Evolutionary conservation across 2,329 filamentous ascomycete species (phyloP).

Genomic region (Fusarium humuli): DNA sequence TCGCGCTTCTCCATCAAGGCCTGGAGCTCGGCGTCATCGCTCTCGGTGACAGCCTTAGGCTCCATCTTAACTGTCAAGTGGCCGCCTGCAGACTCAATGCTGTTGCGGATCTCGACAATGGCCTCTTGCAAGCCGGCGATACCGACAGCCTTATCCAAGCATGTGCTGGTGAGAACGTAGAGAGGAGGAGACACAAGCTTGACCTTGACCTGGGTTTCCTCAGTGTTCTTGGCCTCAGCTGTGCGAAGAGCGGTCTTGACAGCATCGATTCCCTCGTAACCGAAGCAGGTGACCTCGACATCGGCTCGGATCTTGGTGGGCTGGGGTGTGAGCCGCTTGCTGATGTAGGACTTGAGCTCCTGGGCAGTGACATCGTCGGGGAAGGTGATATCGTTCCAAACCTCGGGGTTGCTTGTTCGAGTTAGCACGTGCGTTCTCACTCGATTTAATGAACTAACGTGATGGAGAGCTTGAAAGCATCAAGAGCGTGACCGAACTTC

Average conservation of each 20-base stretch:
- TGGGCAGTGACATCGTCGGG: conserved; percentile 85
- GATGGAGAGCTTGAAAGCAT: conserved; percentile 99
- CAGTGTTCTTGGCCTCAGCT: conserved; percentile 92
- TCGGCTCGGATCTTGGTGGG: conserved; percentile 99
- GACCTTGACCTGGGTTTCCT: conserved; percentile 95
- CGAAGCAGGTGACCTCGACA: conserved; percentile 94
- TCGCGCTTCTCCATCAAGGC: conserved; percentile 99
- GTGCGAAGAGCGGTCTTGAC: conserved; percentile 93
- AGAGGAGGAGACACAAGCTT: conserved; percentile 97
- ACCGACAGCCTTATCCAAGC: conserved; percentile 89
- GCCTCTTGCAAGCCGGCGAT: conserved; percentile 88
- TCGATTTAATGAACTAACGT: conserved; percentile 69
- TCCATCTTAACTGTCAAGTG: conserved; percentile 95
- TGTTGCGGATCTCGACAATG: conserved; percentile 85
- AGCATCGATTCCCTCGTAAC: conserved; percentile 97
- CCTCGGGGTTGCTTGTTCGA: conserved; percentile 82
- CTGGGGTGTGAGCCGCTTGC: conserved; percentile 95
- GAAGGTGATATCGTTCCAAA: conserved; percentile 94
- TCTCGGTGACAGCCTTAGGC: conserved; percentile 98
- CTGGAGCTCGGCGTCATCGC: conserved; percentile 95
- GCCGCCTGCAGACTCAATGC: conserved; percentile 82
- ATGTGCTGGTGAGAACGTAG: conserved; percentile 95
- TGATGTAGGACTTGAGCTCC: conserved; percentile 94
- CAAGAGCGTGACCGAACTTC: conserved; percentile 95
- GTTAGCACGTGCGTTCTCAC: conserved; percentile 23